Conservation (phyloP, 768 basidiomycete species). For the Phaffia australis region DNA sequence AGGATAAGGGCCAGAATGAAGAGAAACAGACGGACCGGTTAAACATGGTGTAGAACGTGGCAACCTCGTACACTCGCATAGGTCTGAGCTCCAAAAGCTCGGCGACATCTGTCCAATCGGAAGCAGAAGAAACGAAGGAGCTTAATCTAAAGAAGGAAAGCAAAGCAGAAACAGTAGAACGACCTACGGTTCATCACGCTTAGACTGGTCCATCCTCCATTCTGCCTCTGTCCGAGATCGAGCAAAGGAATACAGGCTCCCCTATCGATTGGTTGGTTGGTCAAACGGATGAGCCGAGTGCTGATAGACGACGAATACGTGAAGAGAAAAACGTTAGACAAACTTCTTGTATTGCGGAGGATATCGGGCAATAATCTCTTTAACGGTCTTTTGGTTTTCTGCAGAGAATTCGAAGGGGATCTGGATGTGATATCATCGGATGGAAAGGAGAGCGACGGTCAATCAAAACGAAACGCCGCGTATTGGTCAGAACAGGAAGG, state of each 20-base stretch:
- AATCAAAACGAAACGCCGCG: slow-evolving; percentile 6
- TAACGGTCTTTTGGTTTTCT: slow-evolving; percentile 70
- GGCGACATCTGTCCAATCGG: slow-evolving; percentile 53
- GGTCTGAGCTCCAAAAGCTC: slow-evolving; percentile 84
- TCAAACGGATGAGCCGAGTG: neutral
- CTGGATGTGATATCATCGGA: slow-evolving; percentile 39
- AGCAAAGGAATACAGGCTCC: slow-evolving; percentile 72
- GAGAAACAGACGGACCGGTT: slow-evolving; percentile 53
- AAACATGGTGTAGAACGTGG: slow-evolving; percentile 99
- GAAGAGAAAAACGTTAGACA: too few relatives aligned
- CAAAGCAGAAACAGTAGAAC: too few relatives aligned
- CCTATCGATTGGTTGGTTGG: neutral
- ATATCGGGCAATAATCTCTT: slow-evolving; percentile 85
- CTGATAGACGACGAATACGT: neutral
- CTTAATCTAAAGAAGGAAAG: neutral
- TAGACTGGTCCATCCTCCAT: slow-evolving; percentile 96
- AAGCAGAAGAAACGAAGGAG: neutral
- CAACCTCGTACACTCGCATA: slow-evolving; percentile 99
- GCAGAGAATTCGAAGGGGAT: slow-evolving; percentile 78
- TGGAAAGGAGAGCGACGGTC: neutral
- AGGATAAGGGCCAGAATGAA: too few relatives aligned
- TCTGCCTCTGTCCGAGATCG: slow-evolving; percentile 92
- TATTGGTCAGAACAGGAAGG: slow-evolving; percentile 8
- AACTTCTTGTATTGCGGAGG: slow-evolving; percentile 86
- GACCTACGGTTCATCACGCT: slow-evolving; percentile 73